Percentiles rank a stretch among this genome's conserved stretches.
Evolutionary conservation across 495 filamentous ascomycete genomes (phyloP).

Genomic region (Lasiosphaeris hirsuta): DNA sequence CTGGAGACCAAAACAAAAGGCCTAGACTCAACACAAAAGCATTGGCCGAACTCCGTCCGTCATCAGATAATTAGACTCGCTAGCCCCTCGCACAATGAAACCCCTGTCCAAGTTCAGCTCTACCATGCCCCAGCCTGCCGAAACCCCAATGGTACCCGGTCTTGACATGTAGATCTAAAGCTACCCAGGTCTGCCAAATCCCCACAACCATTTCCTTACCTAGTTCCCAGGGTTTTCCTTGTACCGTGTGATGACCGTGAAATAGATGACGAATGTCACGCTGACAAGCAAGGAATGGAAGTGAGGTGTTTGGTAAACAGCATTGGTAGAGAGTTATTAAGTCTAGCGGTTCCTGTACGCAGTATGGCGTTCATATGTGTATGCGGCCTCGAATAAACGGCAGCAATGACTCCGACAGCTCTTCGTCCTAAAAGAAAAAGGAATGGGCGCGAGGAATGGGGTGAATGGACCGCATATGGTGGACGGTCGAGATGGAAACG

Average conservation of each 20-base stretch:
- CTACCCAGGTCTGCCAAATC: neutral
- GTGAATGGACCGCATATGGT: neutral
- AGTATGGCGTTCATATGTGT: constrained; percentile 22
- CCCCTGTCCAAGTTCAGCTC: constrained; percentile 17
- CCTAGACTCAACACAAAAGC: constrained; percentile 1
- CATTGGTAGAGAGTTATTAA: constrained; percentile 33
- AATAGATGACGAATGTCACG: neutral
- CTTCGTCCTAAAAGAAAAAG: constrained; percentile 18
- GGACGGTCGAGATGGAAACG: constrained; percentile 4
- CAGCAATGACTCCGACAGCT: constrained; percentile 19
- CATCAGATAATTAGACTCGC: constrained; percentile 8
- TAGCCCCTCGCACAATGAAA: constrained; percentile 6
- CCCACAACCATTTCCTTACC: neutral
- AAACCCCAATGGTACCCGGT: neutral
- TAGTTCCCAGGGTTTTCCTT: neutral
- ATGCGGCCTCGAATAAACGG: constrained; percentile 10
- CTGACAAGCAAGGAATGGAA: neutral
- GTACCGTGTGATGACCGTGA: neutral
- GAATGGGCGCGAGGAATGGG: constrained; percentile 8
- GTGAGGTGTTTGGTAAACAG: constrained; percentile 6
- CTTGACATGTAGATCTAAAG: neutral
- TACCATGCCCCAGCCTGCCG: neutral
- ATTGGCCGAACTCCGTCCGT: constrained; percentile 7
- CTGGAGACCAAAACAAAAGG: constrained; percentile 6
- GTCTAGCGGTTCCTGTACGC: constrained; percentile 32